phyloP scores from a whole-genome alignment of 2,329 filamentous ascomycete genomes.

The Hypoxylon sp. region DNA sequence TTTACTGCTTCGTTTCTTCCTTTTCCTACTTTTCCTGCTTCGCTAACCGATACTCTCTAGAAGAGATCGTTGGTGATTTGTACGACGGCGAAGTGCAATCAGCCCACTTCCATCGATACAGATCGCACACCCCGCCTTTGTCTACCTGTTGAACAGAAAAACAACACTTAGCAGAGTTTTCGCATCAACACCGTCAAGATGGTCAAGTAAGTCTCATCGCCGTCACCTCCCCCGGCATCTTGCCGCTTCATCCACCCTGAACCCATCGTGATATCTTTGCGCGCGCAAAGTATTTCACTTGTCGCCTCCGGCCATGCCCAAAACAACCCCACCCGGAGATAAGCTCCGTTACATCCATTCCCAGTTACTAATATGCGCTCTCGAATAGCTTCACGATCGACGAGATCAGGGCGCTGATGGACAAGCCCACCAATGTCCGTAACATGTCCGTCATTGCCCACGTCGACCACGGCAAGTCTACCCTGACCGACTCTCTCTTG shows the following conservation, averaged over 20 bases:
- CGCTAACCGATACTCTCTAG: conserved; percentile 40
- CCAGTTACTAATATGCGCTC: conserved; percentile 68
- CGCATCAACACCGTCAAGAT: conserved; percentile 89
- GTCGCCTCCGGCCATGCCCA: conserved; percentile 31
- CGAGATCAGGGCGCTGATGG: conserved; percentile 84
- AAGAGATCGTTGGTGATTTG: conserved; percentile 43
- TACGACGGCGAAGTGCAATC: conserved; percentile 40
- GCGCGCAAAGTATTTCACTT: conserved; percentile 27
- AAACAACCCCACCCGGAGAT: conserved; percentile 59
- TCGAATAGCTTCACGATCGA: conserved; percentile 94
- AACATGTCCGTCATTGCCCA: conserved; percentile 99
- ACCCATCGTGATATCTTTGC: conserved; percentile 17
- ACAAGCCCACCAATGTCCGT: conserved; percentile 80
- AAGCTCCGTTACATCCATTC: conserved; percentile 52
- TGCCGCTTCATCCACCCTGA: conserved; percentile 5
- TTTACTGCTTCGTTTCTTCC: conserved; percentile 40
- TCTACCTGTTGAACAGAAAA: conserved; percentile 20
- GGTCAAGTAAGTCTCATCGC: conserved; percentile 89
- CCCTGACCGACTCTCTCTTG: conserved; percentile 98
- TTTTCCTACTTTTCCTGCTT: conserved; percentile 30
- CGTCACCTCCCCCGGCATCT: background rate
- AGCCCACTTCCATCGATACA: conserved; percentile 41
- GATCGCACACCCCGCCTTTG: conserved; percentile 39
- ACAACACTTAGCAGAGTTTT: conserved; percentile 57
- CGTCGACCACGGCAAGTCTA: conserved; percentile 99